Conservation (phyloP, 2,329 filamentous ascomycete genomes). For the Botrytis fragariae region DNA sequence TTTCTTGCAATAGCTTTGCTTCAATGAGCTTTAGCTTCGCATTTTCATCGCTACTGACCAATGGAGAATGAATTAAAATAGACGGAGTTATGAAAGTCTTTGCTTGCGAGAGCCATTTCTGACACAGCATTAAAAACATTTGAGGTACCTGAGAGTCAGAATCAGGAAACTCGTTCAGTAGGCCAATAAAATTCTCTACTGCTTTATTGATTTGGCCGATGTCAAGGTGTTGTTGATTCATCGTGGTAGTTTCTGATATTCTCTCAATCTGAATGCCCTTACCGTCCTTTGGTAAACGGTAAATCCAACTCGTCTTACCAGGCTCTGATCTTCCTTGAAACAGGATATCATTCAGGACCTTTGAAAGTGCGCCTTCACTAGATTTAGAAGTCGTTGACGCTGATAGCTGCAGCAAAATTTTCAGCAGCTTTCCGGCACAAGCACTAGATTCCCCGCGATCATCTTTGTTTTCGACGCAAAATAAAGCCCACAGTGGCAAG, state of each 20-base stretch:
- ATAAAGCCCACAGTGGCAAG: constrained; percentile 56
- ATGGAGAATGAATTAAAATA: constrained; percentile 36
- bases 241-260: constrained; percentile 18
- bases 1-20: constrained; percentile 60
- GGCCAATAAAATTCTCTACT: constrained; percentile 49
- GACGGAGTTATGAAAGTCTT: neutral
- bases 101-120: constrained; percentile 51
- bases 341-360: constrained; percentile 54
- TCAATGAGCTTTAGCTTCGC: constrained; percentile 52
- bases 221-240: constrained; percentile 14
- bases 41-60: constrained; percentile 41
- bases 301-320: constrained; percentile 50
- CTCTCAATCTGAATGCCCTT: constrained; percentile 50
- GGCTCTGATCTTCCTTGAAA: constrained; percentile 48
- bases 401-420: constrained; percentile 57
- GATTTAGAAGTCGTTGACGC: constrained; percentile 41
- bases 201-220: constrained; percentile 40
- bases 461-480: constrained; percentile 45
- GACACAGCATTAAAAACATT: constrained; percentile 59
- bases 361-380: constrained; percentile 44
- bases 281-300: constrained; percentile 45
- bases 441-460: neutral
- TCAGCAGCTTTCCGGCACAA: constrained; percentile 44
- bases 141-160: constrained; percentile 49
- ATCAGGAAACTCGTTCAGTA: constrained; percentile 45